A percentile compares a stretch with the other conserved stretches of the same genome.
phyloP scores from a whole-genome alignment of 768 basidiomycete genomes.

The Tricholoma sp. region DNA sequence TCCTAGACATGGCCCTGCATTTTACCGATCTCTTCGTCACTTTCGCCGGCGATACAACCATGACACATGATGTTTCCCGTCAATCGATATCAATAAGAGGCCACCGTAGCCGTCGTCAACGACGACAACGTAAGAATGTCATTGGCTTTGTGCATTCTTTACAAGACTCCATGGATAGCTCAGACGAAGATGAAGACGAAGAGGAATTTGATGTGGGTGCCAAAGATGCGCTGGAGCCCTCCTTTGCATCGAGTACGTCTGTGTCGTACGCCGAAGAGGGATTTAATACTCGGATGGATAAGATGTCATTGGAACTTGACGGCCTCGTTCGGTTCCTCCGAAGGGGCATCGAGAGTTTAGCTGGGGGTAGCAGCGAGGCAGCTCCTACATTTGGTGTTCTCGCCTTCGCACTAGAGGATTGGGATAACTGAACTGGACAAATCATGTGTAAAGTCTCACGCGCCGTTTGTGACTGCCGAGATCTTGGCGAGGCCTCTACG shows the following conservation, averaged over 20 bases:
- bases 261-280: conserved; percentile 39
- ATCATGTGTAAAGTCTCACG: too few relatives aligned
- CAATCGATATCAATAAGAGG: conserved; percentile 47
- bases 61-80: conserved; percentile 52
- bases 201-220: conserved; percentile 29
- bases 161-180: conserved; percentile 31
- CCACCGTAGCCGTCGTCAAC: conserved; percentile 59
- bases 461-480: too few relatives aligned
- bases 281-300: conserved; percentile 48
- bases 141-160: conserved; percentile 53
- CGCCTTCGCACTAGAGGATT: conserved; percentile 75
- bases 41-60: conserved; percentile 53
- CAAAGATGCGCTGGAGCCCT: conserved; percentile 26
- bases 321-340: conserved; percentile 65
- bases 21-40: conserved; percentile 62
- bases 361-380: conserved; percentile 53
- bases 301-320: conserved; percentile 65
- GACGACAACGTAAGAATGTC: conserved; percentile 48
- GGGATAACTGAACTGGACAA: conserved; percentile 46
- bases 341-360: conserved; percentile 64
- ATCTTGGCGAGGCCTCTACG: too few relatives aligned
- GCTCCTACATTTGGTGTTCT: conserved; percentile 64
- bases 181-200: conserved; percentile 38
- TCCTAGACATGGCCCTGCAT: conserved; percentile 69
- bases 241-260: conserved; percentile 36